phyloP scores from a whole-genome alignment of 1,284 basidiomycete genomes.

The Schizophyllum commune region DNA sequence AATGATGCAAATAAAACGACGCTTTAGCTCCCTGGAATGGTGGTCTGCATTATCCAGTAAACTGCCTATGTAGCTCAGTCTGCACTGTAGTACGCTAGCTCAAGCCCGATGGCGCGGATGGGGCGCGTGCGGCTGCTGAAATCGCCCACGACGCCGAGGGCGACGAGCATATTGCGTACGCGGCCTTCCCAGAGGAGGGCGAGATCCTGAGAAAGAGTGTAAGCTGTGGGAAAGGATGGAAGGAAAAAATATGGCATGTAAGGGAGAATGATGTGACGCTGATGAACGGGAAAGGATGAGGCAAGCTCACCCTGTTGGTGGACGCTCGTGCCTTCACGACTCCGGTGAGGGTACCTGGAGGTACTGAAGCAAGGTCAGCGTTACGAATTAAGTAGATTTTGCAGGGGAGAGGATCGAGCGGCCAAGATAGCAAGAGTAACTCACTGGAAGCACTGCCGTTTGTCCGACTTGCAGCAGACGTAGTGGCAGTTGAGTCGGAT shows the following conservation, averaged over 20 bases:
- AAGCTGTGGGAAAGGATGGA: slow-evolving; percentile 8
- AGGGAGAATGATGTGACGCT: too few relatives aligned
- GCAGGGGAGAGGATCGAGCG: neutral
- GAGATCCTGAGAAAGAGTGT: slow-evolving; percentile 51
- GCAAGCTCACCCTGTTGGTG: slow-evolving; percentile 68
- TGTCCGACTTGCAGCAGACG: neutral
- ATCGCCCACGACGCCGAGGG: slow-evolving; percentile 84
- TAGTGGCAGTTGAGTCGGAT: neutral
- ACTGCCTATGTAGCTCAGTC: slow-evolving; percentile 27
- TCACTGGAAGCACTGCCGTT: neutral
- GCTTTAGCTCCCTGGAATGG: too few relatives aligned
- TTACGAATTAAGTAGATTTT: neutral
- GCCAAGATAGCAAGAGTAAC: too few relatives aligned
- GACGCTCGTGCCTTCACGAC: slow-evolving; percentile 88
- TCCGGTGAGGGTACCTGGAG: slow-evolving; percentile 52
- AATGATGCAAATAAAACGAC: too few relatives aligned
- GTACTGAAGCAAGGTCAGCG: slow-evolving; percentile 2
- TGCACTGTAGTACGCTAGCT: slow-evolving; percentile 88
- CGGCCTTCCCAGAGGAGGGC: slow-evolving; percentile 93
- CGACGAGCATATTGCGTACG: slow-evolving; percentile 84
- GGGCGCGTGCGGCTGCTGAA: slow-evolving; percentile 78
- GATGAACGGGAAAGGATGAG: too few relatives aligned
- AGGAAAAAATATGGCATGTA: neutral
- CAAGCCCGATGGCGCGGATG: slow-evolving; percentile 82
- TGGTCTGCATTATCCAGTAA: too few relatives aligned